phyloP scores from a whole-genome alignment of 768 basidiomycete genomes.

The Podaxis sp. region DNA sequence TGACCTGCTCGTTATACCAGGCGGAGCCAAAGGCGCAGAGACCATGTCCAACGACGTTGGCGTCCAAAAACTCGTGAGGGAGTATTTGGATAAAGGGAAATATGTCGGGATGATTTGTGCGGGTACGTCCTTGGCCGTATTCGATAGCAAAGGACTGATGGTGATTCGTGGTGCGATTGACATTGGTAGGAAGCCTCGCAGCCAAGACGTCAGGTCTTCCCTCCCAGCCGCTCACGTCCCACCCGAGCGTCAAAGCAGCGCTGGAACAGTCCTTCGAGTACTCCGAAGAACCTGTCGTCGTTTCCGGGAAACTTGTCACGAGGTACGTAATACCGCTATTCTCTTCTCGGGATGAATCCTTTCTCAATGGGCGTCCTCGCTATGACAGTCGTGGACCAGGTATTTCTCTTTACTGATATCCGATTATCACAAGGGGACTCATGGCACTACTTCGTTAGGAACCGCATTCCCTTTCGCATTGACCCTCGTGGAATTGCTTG shows the following conservation, averaged over 20 bases:
- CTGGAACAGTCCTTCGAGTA: constrained; percentile 69
- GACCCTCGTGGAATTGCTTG: constrained; percentile 69
- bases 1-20: constrained; percentile 73
- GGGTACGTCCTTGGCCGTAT: constrained; percentile 37
- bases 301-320: constrained; percentile 73
- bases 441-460: constrained; percentile 33
- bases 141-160: neutral
- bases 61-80: constrained; percentile 63
- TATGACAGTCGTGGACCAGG: constrained; percentile 67
- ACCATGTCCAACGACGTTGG: constrained; percentile 57
- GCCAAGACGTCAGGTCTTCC: constrained; percentile 63
- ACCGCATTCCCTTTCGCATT: constrained; percentile 78
- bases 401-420: constrained; percentile 24
- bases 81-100: constrained; percentile 53
- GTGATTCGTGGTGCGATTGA: neutral
- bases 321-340: constrained; percentile 43
- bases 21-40: constrained; percentile 76
- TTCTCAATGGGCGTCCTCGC: neutral
- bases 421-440: neutral
- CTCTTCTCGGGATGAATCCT: constrained; percentile 60
- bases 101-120: constrained; percentile 85
- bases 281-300: constrained; percentile 68
- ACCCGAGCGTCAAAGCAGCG: constrained; percentile 63
- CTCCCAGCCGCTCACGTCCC: constrained; percentile 70
- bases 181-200: constrained; percentile 56